Conservation (phyloP, 2,329 filamentous ascomycete species). For the Hortaea werneckii region DNA sequence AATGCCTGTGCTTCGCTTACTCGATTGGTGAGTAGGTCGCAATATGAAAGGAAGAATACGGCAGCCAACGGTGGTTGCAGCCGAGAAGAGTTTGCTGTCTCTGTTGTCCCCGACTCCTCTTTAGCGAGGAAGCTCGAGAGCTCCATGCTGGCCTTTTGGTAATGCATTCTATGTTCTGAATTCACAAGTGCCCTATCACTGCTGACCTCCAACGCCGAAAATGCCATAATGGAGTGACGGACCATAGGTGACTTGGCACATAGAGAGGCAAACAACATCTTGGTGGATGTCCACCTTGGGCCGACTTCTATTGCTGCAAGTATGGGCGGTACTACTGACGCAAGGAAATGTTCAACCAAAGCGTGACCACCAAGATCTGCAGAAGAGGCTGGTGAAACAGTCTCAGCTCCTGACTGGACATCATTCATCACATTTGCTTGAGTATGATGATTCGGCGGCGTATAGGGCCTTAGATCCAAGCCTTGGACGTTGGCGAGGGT, state of each 20-base stretch:
- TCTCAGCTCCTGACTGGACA: background rate
- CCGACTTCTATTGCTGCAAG: slow-evolving; percentile 44
- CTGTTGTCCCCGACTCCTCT: background rate
- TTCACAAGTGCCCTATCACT: slow-evolving; percentile 23
- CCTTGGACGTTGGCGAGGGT: too few relatives aligned
- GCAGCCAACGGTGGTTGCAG: slow-evolving; percentile 36
- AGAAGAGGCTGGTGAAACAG: slow-evolving; percentile 19
- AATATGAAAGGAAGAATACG: slow-evolving; percentile 46
- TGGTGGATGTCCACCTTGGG: slow-evolving; percentile 42
- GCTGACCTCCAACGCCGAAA: slow-evolving; percentile 38
- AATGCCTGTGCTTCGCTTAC: slow-evolving; percentile 40
- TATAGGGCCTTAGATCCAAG: too few relatives aligned
- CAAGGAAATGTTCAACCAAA: slow-evolving; percentile 41
- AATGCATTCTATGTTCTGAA: slow-evolving; percentile 23
- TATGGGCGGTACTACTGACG: slow-evolving; percentile 42
- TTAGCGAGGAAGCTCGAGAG: slow-evolving; percentile 13
- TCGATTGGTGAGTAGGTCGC: slow-evolving; percentile 31
- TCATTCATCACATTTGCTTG: too few relatives aligned
- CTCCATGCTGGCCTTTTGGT: slow-evolving; percentile 22
- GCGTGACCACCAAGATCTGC: slow-evolving; percentile 26
- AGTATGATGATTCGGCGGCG: too few relatives aligned
- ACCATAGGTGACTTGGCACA: slow-evolving; percentile 39
- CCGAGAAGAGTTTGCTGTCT: background rate
- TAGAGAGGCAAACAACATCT: slow-evolving; percentile 41
- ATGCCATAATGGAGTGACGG: slow-evolving; percentile 40